phyloP scores from a whole-genome alignment of 1,139 yeast species.

The Hanseniaspora uvarum region DNA sequence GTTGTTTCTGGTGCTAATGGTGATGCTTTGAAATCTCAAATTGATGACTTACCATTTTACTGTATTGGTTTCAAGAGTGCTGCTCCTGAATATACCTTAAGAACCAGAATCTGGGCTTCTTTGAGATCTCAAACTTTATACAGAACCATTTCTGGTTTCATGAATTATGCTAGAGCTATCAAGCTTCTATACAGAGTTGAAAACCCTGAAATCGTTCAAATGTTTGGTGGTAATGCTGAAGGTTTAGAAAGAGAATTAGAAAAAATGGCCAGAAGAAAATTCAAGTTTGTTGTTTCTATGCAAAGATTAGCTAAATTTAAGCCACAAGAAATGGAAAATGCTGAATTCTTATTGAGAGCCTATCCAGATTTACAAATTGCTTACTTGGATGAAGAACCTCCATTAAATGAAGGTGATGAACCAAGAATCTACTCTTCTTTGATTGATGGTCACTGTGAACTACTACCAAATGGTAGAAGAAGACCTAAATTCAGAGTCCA shows the following conservation, averaged over 20 bases:
- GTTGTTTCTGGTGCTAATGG: conserved; percentile 16
- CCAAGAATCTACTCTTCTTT: conserved; percentile 94
- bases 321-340: conserved; percentile 95
- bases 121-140: conserved; percentile 94
- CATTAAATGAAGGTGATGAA: conserved; percentile 88
- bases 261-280: conserved; percentile 98
- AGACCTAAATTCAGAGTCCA: conserved; percentile 97
- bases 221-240: conserved; percentile 97
- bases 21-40: conserved; percentile 71
- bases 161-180: conserved; percentile 98
- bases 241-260: conserved; percentile 89
- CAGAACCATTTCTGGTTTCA: conserved; percentile 97
- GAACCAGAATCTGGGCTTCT: conserved; percentile 99
- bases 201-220: conserved; percentile 96
- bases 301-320: conserved; percentile 95
- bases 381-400: conserved; percentile 88
- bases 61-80: conserved; percentile 99
- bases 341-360: conserved; percentile 94
- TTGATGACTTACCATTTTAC: conserved; percentile 95
- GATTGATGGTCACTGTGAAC: conserved; percentile 97
- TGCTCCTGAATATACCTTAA: conserved; percentile 95
- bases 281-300: conserved; percentile 94
- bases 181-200: conserved; percentile 95
- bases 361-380: conserved; percentile 98
- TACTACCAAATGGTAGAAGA: conserved; percentile 95